Conservation (phyloP, 2,329 filamentous ascomycete species). For the Xylariaceae sp. region DNA sequence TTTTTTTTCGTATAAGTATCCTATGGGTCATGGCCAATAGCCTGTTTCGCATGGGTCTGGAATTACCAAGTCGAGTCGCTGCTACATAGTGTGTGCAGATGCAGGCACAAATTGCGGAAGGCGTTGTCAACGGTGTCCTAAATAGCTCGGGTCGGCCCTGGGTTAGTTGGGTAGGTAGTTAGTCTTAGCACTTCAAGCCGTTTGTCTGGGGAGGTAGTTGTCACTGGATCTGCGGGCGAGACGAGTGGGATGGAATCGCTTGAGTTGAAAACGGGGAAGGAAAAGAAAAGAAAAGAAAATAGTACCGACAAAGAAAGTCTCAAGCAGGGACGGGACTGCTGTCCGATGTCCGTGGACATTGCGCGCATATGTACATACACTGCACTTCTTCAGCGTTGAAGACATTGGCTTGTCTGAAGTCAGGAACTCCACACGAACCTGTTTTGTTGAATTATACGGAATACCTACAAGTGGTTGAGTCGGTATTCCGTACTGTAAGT, state of each 20-base stretch:
- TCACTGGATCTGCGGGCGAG: not conserved
- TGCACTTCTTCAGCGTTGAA: not conserved
- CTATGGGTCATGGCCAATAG: no score
- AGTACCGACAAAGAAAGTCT: not conserved
- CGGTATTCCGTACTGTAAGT: no score
- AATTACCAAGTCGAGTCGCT: not conserved
- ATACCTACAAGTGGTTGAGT: no score
- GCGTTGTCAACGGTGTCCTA: not conserved
- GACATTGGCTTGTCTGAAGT: not conserved
- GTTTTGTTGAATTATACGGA: not conserved
- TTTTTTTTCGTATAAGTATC: not conserved
- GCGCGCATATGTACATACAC: constrained; percentile 3
- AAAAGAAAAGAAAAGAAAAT: not conserved
- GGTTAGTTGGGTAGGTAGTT: not conserved
- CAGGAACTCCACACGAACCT: not conserved
- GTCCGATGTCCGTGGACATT: constrained; percentile 8
- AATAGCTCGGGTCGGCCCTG: not conserved
- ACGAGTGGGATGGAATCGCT: not conserved
- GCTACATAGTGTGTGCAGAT: not conserved
- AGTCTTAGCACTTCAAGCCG: not conserved
- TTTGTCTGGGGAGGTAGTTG: not conserved
- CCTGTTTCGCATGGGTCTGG: no score
- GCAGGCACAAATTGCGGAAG: not conserved
- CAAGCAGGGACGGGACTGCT: not conserved
- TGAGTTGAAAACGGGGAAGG: not conserved